phyloP scores from a whole-genome alignment of 768 basidiomycete genomes.

The Pleurotus tuoliensis region DNA sequence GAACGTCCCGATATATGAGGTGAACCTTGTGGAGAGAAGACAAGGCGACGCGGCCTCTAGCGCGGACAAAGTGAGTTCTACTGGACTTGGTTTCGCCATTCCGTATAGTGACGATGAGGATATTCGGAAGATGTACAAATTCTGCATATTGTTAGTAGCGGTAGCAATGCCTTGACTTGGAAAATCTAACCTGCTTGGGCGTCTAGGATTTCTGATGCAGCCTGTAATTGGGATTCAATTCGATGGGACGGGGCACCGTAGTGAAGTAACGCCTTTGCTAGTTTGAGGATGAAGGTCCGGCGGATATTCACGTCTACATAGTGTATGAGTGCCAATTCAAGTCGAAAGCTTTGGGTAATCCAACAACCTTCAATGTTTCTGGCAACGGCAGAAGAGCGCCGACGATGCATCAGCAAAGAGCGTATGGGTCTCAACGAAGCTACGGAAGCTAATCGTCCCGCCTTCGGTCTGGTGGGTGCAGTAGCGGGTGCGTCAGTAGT shows the following conservation, averaged over 20 bases:
- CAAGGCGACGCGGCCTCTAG: constrained; percentile 74
- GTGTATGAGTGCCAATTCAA: too few relatives aligned
- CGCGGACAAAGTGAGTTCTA: constrained; percentile 84
- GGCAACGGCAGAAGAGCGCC: constrained; percentile 30
- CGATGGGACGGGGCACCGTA: constrained; percentile 95
- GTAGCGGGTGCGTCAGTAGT: not conserved
- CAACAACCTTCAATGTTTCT: constrained; percentile 45
- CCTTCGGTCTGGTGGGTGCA: not conserved
- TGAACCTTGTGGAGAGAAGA: constrained; percentile 82
- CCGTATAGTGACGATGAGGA: constrained; percentile 79
- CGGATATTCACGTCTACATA: constrained; percentile 41
- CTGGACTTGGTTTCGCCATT: constrained; percentile 64
- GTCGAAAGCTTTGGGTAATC: not conserved
- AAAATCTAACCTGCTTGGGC: constrained; percentile 54
- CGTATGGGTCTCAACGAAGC: constrained; percentile 16
- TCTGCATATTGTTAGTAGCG: constrained; percentile 27
- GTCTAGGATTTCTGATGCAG: constrained; percentile 75
- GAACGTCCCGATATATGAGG: constrained; percentile 77
- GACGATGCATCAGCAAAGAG: constrained; percentile 27
- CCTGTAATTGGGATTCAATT: constrained; percentile 81
- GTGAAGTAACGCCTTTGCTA: constrained; percentile 84
- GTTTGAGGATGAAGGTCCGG: constrained; percentile 75
- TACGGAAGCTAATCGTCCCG: not conserved
- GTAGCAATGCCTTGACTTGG: not conserved
- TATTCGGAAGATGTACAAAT: constrained; percentile 79